Percentiles rank a stretch among this genome's conserved stretches.
These are phyloP conservation scores for Nicotiana tabacum DNA, from an alignment of 257 asterid species.

Conservation along the genomic window DNA sequence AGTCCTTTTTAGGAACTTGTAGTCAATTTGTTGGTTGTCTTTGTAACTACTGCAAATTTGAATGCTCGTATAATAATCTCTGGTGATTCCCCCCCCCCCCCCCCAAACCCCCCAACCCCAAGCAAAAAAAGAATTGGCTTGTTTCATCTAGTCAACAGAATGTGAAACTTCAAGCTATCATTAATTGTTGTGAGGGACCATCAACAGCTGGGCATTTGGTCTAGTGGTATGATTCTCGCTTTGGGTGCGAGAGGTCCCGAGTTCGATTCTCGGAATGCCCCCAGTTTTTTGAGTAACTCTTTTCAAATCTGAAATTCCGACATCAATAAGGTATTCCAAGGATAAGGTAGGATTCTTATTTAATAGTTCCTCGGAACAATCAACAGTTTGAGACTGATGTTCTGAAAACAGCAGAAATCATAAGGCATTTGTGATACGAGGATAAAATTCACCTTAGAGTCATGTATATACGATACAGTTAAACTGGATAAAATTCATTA, in stretches of 20 bases:
- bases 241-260: slow-evolving; percentile 76
- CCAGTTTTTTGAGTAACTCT: no score
- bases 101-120: no score
- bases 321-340: neutral
- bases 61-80: neutral
- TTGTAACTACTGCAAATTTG: neutral
- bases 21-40: neutral
- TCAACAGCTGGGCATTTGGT: slow-evolving; percentile 61
- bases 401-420: neutral
- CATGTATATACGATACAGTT: neutral
- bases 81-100: no score
- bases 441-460: neutral
- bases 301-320: neutral
- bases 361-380: neutral
- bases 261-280: slow-evolving; percentile 57
- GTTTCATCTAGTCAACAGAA: no score
- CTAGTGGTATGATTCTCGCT: slow-evolving; percentile 88
- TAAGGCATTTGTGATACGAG: neutral
- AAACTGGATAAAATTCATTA: neutral
- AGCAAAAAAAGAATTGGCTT: no score
- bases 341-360: neutral
- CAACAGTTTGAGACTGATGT: neutral
- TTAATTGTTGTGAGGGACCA: neutral
- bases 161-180: no score
- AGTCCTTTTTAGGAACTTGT: neutral